Percentiles rank a stretch among this genome's conserved stretches.
These are phyloP conservation scores for Alternaria brassicae DNA, from an alignment of 2,329 filamentous ascomycete genomes.

Conservation along the genomic window DNA sequence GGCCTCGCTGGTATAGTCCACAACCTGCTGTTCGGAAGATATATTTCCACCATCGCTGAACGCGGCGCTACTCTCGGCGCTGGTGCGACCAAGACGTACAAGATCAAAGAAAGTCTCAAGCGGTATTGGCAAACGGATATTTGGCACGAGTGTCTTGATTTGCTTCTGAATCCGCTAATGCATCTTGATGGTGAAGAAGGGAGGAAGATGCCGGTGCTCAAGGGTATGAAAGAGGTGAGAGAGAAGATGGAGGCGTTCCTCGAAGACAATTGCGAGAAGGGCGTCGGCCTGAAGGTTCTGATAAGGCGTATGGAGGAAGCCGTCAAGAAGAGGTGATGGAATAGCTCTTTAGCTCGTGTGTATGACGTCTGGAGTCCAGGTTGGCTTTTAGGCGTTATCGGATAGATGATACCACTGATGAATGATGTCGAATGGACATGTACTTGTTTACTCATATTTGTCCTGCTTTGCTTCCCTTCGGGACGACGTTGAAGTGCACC, in stretches of 20 bases:
- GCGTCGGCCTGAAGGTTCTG: conserved; percentile 64
- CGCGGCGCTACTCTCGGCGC: conserved; percentile 62
- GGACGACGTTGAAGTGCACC: conserved; percentile 6
- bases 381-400: background rate
- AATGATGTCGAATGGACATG: background rate
- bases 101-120: conserved; percentile 83
- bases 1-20: conserved; percentile 89
- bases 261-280: conserved; percentile 80
- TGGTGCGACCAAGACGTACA: conserved; percentile 71
- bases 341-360: background rate
- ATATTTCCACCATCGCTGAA: conserved; percentile 77
- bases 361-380: conserved; percentile 14
- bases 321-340: conserved; percentile 60
- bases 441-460: background rate
- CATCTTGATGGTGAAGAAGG: conserved; percentile 71
- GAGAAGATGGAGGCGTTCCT: conserved; percentile 87
- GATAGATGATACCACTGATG: conserved; percentile 3
- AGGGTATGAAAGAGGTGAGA: conserved; percentile 71
- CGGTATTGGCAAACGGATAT: conserved; percentile 96
- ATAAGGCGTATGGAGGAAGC: conserved; percentile 71
- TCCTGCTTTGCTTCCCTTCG: background rate
- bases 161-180: conserved; percentile 81
- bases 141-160: conserved; percentile 82
- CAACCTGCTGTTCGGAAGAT: conserved; percentile 89
- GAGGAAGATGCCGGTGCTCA: conserved; percentile 73